Conservation (phyloP, 2,329 filamentous ascomycete species). For the Escovopsis sp. region DNA sequence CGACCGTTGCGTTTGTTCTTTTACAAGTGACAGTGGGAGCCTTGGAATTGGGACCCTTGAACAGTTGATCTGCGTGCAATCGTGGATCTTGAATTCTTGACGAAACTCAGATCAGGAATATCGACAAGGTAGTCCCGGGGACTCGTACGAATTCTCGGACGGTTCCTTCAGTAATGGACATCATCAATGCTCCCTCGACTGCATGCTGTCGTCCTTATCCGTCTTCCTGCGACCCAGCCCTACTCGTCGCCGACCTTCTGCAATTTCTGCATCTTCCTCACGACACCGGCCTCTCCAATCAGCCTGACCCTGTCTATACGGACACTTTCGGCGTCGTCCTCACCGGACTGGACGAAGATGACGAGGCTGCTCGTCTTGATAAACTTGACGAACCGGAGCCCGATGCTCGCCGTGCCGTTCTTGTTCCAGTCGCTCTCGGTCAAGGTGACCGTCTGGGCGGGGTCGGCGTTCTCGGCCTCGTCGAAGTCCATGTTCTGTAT, state of each 20-base stretch:
- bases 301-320: conserved; percentile 65
- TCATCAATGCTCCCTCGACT: too few species aligned
- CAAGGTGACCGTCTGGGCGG: conserved; percentile 68
- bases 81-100: too few species aligned
- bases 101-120: too few species aligned
- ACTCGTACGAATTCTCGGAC: too few species aligned
- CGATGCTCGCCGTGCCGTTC: conserved; percentile 56
- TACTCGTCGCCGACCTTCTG: conserved; percentile 79
- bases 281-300: conserved; percentile 81
- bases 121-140: too few species aligned
- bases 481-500: conserved; percentile 87
- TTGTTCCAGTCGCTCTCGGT: conserved; percentile 66
- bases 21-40: too few species aligned
- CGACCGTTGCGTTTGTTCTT: too few species aligned
- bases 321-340: conserved; percentile 70
- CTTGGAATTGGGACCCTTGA: too few species aligned
- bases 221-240: too few species aligned
- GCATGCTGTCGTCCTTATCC: too few species aligned
- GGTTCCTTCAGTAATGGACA: too few species aligned
- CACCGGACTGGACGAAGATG: conserved; percentile 76
- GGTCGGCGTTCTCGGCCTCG: conserved; percentile 74
- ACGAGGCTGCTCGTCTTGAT: conserved; percentile 81
- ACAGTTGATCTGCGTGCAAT: too few species aligned
- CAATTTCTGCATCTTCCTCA: conserved; percentile 82
- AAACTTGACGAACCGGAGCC: conserved; percentile 88